Conservation (phyloP, 768 basidiomycete genomes). For the Trichaptum fuscoviolaceum region DNA sequence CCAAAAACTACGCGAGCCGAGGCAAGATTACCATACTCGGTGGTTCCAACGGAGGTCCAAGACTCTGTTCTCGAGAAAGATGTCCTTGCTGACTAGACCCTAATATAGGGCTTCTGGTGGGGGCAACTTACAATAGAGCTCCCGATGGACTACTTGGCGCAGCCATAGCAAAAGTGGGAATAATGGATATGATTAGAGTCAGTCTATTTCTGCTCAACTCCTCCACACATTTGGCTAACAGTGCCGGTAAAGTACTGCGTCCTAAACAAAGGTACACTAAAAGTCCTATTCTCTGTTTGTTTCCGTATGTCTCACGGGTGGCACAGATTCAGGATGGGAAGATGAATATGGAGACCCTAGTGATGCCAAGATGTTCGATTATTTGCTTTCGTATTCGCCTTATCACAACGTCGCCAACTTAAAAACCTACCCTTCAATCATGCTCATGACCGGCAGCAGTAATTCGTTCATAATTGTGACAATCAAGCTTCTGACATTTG, state of each 20-base stretch:
- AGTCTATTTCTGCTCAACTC: not conserved
- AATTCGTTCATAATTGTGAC: not conserved
- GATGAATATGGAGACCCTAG: not conserved
- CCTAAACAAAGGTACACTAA: not conserved
- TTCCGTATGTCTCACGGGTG: not conserved
- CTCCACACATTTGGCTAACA: not conserved
- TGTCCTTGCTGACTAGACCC: not conserved
- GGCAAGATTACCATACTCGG: not conserved
- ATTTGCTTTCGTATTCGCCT: not conserved
- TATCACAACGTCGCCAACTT: not conserved
- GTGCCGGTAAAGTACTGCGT: not conserved
- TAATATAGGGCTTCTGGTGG: not conserved
- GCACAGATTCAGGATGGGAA: not conserved
- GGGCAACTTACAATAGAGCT: not conserved
- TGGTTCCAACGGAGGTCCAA: not conserved
- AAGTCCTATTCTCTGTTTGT: not conserved
- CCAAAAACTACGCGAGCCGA: not conserved
- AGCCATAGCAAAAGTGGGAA: not conserved
- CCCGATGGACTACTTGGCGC: not conserved
- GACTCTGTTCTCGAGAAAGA: not conserved
- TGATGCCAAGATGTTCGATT: not conserved
- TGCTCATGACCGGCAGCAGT: not conserved
- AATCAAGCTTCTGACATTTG: not conserved
- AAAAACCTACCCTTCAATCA: not conserved
- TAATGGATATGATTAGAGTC: not conserved